Percentiles rank a stretch among this genome's conserved stretches.
These are phyloP conservation scores for Ascochyta viciae-villosae DNA, from an alignment of 2,329 filamentous ascomycete species.

Conservation along the genomic window DNA sequence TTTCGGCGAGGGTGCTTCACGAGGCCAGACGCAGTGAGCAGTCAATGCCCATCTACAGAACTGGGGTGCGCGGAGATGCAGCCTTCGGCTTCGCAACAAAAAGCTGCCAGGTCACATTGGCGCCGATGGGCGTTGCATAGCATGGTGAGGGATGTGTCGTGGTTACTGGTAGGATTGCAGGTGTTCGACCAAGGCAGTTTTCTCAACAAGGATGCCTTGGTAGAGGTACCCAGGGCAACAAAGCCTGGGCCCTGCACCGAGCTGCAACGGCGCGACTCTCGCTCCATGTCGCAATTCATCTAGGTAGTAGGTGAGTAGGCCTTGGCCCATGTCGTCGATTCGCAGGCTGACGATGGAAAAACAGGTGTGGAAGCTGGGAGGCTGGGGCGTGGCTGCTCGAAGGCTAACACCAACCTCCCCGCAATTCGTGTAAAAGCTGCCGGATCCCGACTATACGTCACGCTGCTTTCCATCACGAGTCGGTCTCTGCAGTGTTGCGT, in stretches of 20 bases:
- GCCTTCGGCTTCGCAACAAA: not conserved
- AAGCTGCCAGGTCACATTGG: not conserved
- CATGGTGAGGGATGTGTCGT: not conserved
- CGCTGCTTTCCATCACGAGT: constrained; percentile 12
- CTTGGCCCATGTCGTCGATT: constrained; percentile 10
- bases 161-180: not conserved
- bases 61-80: not conserved
- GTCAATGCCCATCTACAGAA: constrained; percentile 1
- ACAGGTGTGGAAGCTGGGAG: constrained; percentile 10
- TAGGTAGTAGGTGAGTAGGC: not conserved
- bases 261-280: not conserved
- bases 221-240: constrained; percentile 6
- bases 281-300: not conserved
- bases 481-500: constrained; percentile 18
- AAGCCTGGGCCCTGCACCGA: not conserved
- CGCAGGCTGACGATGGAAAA: constrained; percentile 2
- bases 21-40: not conserved
- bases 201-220: constrained; percentile 2
- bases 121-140: not conserved
- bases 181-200: constrained; percentile 14
- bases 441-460: constrained; percentile 15
- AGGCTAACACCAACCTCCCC: constrained; percentile 14
- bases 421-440: constrained; percentile 8
- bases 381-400: constrained; percentile 8
- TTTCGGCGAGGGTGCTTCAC: not conserved